These are phyloP conservation scores for Elsinoe fawcettii DNA, from an alignment of 2,329 filamentous ascomycete species.

Conservation along the genomic window DNA sequence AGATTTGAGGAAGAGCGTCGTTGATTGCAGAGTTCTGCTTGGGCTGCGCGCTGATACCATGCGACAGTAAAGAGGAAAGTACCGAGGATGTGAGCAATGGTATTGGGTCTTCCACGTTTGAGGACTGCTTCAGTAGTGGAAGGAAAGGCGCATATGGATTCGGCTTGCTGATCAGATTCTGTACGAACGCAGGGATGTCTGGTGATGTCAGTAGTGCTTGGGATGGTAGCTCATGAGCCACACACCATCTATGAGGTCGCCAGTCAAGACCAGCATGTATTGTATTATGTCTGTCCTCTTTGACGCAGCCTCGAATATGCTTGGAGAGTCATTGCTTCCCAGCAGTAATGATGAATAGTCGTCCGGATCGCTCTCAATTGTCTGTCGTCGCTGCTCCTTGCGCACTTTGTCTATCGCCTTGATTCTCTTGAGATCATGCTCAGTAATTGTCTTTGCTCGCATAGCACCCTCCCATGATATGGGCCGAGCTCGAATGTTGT, in stretches of 20 bases:
- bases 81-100: slow-evolving; percentile 85
- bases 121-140: slow-evolving; percentile 74
- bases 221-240: not conserved
- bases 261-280: slow-evolving; percentile 84
- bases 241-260: slow-evolving; percentile 77
- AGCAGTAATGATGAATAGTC: slow-evolving; percentile 76
- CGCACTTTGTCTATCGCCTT: slow-evolving; percentile 93
- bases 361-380: slow-evolving; percentile 69
- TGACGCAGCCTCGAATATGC: slow-evolving; percentile 75
- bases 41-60: slow-evolving; percentile 53
- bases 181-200: slow-evolving; percentile 75
- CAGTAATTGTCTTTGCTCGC: slow-evolving; percentile 84
- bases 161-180: slow-evolving; percentile 64
- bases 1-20: slow-evolving; percentile 71
- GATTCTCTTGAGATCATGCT: slow-evolving; percentile 90
- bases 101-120: slow-evolving; percentile 77
- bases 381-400: slow-evolving; percentile 75
- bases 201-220: slow-evolving; percentile 21
- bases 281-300: slow-evolving; percentile 87
- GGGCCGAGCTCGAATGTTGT: slow-evolving; percentile 90
- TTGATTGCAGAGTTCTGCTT: slow-evolving; percentile 55
- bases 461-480: slow-evolving; percentile 98
- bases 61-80: slow-evolving; percentile 68
- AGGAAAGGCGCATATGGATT: slow-evolving; percentile 69
- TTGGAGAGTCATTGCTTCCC: slow-evolving; percentile 56